Evolutionary conservation across 306 rosid genomes (phyloP).

Genomic region (Carpinus fangiana): DNA sequence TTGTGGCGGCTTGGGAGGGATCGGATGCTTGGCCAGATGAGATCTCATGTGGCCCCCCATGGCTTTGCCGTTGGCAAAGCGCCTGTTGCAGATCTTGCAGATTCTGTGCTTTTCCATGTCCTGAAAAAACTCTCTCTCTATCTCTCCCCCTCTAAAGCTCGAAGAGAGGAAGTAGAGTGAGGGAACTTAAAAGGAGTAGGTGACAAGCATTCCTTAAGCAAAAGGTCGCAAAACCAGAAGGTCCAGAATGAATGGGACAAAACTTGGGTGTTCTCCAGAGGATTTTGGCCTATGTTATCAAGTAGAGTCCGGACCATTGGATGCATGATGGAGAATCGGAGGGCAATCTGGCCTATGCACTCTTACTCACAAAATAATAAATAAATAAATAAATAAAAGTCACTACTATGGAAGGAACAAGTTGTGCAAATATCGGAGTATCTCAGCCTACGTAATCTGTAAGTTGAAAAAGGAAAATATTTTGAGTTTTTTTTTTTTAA

Average conservation of each 20-base stretch:
- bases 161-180: constrained; percentile 3
- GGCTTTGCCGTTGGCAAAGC: constrained; percentile 56
- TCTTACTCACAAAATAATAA: not conserved
- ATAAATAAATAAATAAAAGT: no score
- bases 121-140: constrained; percentile 10
- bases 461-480: no score
- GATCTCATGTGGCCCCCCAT: constrained; percentile 83
- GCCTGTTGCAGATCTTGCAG: constrained; percentile 55
- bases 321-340: not conserved
- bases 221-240: constrained; percentile 39
- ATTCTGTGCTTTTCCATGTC: constrained; percentile 44
- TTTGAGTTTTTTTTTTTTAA: no score
- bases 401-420: no score
- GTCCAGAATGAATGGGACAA: constrained; percentile 25
- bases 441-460: no score
- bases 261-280: constrained; percentile 10
- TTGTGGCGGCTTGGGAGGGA: constrained; percentile 34
- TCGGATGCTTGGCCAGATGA: constrained; percentile 42
- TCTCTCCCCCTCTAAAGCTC: not conserved
- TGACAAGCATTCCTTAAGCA: constrained; percentile 38
- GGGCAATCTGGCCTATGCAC: not conserved
- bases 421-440: no score
- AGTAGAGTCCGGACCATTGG: not conserved
- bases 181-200: constrained; percentile 24
- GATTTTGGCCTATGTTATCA: constrained; percentile 7